Evolutionary conservation across 139 green algal genomes (phyloP), one percentile per base, ranked within the genome.

Genomic region (Chlorella ohadii): DNA sequence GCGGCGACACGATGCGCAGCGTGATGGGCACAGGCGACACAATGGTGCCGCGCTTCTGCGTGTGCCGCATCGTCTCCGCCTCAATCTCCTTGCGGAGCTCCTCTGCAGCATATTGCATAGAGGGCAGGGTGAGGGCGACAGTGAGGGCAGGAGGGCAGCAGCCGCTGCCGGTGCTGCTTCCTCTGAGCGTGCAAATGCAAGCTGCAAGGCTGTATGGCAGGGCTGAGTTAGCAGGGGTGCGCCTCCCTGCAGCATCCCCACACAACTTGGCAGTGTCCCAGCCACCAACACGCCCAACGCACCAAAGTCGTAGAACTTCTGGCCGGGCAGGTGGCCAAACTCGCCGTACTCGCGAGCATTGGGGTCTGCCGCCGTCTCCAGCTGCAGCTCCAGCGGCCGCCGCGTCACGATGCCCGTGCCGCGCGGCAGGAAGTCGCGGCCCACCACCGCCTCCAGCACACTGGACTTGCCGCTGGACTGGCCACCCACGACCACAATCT

Each of bases 401-500:
- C 93, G 84, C 0, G 97, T 99, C 41, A 98, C 96, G 84, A 99
- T 99, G 84, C 96, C 96, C 25, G 93, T 96, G 27, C 94, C 95
- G 72, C 97, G 93, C 0, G 97, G 97, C 80, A 99, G 86, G 82
- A 99, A 99, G 71, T 98, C 96, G 13, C 92, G 91, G 23, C 96
- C 96, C 28, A 99, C 96, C 16, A 99, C 95, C 41, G 95, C 95
- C 88, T 99, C 96, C 55, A 99, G 90, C 87, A 99, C 96, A 0
- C 92, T 97, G 61, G 90, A 96, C 88, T 99, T 99, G 64, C 96
- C 96, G 23, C 94, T 98, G 72, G 92, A 97, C 93, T 99, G 94
- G 16, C 96, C 96, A 78, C 96, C 96, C 38, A 98, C 90, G 41
- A 98, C 96, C 3, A 98, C 95, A 56, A 99, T 98, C 39, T 91